phyloP scores from a whole-genome alignment of 2,329 filamentous ascomycete species.

The Plenodomus tracheiphilus region DNA sequence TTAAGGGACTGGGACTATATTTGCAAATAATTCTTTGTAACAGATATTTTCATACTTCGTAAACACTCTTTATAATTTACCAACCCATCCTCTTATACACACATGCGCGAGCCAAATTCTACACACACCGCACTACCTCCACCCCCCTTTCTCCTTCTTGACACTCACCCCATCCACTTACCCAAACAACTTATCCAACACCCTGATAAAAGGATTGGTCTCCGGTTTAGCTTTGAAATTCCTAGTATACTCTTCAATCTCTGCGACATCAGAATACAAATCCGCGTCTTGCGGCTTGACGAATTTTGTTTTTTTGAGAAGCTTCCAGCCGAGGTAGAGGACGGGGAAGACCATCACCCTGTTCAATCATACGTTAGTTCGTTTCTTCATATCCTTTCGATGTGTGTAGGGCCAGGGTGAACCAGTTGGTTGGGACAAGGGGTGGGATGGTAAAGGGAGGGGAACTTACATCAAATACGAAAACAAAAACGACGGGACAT shows the following conservation, averaged over 20 bases:
- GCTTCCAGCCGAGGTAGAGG: slow-evolving; percentile 72
- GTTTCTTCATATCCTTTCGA: too few species aligned
- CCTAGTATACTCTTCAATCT: slow-evolving; percentile 69
- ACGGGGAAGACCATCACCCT: slow-evolving; percentile 73
- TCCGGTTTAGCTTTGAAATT: slow-evolving; percentile 61
- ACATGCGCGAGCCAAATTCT: too few species aligned
- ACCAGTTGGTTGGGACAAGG: too few species aligned
- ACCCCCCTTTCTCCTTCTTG: not conserved
- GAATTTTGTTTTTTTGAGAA: slow-evolving; percentile 65
- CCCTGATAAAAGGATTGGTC: slow-evolving; percentile 48
- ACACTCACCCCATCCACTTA: slow-evolving; percentile 12
- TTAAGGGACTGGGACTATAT: too few species aligned
- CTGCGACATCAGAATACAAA: slow-evolving; percentile 63
- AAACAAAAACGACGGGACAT: slow-evolving; percentile 71
- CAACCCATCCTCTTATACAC: too few species aligned
- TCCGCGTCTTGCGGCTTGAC: slow-evolving; percentile 64
- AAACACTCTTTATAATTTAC: too few species aligned
- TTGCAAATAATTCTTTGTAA: too few species aligned
- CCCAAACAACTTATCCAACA: slow-evolving; percentile 52
- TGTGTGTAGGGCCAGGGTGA: too few species aligned
- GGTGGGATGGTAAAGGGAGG: too few species aligned
- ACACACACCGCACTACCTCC: not conserved
- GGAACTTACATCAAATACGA: slow-evolving; percentile 49
- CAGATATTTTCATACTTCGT: too few species aligned
- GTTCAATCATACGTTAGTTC: not conserved